These are phyloP conservation scores for Meyerozyma athensensis DNA, from an alignment of 1,139 yeast genomes.

Conservation along the genomic window DNA sequence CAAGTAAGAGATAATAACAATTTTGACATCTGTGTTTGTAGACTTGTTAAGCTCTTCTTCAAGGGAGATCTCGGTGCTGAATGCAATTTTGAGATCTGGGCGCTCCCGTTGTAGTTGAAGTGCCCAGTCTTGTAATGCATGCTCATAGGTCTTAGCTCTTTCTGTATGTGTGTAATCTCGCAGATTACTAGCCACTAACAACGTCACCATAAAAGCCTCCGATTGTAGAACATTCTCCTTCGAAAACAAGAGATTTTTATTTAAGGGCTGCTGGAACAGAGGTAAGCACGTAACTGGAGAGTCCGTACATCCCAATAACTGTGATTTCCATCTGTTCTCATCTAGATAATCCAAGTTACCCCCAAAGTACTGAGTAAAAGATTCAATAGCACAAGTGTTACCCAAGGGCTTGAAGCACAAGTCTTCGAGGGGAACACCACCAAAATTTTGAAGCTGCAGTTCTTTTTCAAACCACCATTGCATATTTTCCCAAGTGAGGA, in stretches of 20 bases:
- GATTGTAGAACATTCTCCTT: constrained; percentile 51
- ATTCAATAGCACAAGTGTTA: constrained; percentile 82
- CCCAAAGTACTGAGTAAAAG: constrained; percentile 82
- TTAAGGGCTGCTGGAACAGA: constrained; percentile 83
- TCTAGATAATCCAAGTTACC: constrained; percentile 55
- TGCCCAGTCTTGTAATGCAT: constrained; percentile 52
- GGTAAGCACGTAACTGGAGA: constrained; percentile 92
- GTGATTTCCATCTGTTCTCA: constrained; percentile 48
- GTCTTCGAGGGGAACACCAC: constrained; percentile 46
- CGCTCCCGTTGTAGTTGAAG: constrained; percentile 37
- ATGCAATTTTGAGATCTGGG: constrained; percentile 59
- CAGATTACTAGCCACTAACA: constrained; percentile 47
- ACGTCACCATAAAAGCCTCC: constrained; percentile 70
- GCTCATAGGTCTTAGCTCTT: constrained; percentile 62
- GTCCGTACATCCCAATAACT: constrained; percentile 56
- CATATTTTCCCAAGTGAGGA: constrained; percentile 60
- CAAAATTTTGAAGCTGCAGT: constrained; percentile 37
- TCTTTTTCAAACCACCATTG: constrained; percentile 90
- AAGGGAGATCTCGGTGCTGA: constrained; percentile 77
- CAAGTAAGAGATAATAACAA: constrained; percentile 69
- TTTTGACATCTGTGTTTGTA: constrained; percentile 70
- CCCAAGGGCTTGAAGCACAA: constrained; percentile 78
- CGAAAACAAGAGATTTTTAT: constrained; percentile 60
- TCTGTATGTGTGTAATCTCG: constrained; percentile 30
- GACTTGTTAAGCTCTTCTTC: constrained; percentile 80